Percentiles rank a stretch among this genome's conserved stretches.
Conservation (phyloP, 1,139 yeast species). For the Geotrichum siamense region DNA sequence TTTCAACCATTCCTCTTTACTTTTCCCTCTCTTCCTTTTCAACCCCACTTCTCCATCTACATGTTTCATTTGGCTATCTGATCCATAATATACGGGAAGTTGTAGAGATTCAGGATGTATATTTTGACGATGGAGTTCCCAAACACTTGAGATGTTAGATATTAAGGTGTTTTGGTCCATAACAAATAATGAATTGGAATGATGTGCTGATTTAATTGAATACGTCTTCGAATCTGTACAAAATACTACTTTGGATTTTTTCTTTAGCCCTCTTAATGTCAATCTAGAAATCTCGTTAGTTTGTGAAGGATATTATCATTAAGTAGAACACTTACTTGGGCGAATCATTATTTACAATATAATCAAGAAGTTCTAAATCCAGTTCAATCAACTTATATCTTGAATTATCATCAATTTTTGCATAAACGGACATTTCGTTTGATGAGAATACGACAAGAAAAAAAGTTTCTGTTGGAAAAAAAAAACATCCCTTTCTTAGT, state of each 20-base stretch:
- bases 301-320: background rate
- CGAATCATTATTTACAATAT: conserved; percentile 7
- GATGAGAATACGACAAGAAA: no score
- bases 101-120: conserved; percentile 5
- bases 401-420: conserved; percentile 13
- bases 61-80: conserved; percentile 12
- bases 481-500: no score
- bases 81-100: conserved; percentile 48
- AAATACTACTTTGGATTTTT: conserved; percentile 47
- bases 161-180: conserved; percentile 6
- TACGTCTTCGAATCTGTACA: conserved; percentile 56
- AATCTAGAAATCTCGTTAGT: conserved; percentile 33
- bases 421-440: conserved; percentile 18
- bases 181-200: conserved; percentile 70
- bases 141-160: conserved; percentile 41
- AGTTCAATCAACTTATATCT: conserved; percentile 16
- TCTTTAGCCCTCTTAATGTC: conserved; percentile 31
- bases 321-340: conserved; percentile 8
- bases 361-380: conserved; percentile 13
- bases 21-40: conserved; percentile 6
- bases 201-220: conserved; percentile 70
- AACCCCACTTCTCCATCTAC: conserved; percentile 2
- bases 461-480: no score
- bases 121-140: conserved; percentile 31
- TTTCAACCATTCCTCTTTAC: conserved; percentile 16